Conservation (phyloP, 805 yeast species). For the Lipomyces starkeyi region DNA sequence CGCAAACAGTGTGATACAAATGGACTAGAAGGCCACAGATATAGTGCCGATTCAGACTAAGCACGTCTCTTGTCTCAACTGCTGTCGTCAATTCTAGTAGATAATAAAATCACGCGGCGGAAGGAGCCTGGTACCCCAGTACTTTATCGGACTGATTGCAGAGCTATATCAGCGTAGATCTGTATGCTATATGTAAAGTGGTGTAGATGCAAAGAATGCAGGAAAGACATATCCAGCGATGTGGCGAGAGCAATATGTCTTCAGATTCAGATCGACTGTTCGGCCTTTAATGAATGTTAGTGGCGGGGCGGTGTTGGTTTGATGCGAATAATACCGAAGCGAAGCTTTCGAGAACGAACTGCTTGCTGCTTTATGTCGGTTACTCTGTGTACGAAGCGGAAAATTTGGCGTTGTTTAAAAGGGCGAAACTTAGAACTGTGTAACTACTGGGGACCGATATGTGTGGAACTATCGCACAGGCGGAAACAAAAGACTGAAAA, state of each 20-base stretch:
- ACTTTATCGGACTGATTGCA: background rate
- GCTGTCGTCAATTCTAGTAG: background rate
- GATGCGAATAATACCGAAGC: background rate
- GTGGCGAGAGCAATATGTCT: background rate
- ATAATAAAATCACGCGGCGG: background rate
- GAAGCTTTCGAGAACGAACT: background rate
- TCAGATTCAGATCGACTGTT: background rate
- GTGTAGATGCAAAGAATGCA: background rate
- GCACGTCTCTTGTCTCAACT: background rate
- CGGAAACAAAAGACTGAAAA: conserved; percentile 1
- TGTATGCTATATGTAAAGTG: background rate
- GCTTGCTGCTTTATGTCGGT: background rate
- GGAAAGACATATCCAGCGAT: background rate
- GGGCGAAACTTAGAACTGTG: background rate
- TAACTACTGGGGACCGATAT: conserved; percentile 3
- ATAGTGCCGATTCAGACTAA: background rate
- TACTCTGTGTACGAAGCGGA: background rate
- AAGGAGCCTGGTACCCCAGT: background rate
- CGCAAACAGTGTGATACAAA: background rate
- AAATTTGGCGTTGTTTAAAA: background rate
- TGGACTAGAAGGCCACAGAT: background rate
- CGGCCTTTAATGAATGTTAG: background rate
- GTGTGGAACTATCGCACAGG: background rate
- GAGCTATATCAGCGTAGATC: background rate
- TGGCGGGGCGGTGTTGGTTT: background rate